Evolutionary conservation across 2,329 filamentous ascomycete genomes (phyloP), one percentile per base, ranked within the genome.

Genomic region (Fusarium penzigii): DNA sequence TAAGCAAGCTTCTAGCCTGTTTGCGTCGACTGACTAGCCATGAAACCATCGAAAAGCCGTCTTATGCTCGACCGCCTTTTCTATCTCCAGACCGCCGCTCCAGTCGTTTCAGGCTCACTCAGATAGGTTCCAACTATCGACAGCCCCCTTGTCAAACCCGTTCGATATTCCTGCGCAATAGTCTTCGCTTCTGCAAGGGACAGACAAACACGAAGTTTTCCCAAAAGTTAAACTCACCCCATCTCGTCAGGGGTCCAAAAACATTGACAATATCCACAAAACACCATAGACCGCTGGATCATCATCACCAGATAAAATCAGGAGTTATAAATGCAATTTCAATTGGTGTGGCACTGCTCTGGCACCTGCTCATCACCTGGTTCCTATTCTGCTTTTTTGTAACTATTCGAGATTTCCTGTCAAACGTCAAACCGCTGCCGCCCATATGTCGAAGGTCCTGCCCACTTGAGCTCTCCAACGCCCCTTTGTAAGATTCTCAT

Each of bases 401-500:
- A 58, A 64, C 55, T 65, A 63, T 51, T 51, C 53, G 42, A 51
- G 54, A 56, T 58, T 59, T 54, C 56, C 48, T 52, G 39, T 53
- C 56, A 59, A 59, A 60, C 47, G 48, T 63, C 63, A 55, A 56
- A 56, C 58, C 63, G 51, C 58, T 57, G 51, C 49, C 48, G 56
- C 46, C 54, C 44, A 20, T 45, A 45, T 60, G 56, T 59, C 52
- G 54, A 58, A 61, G 62, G 60, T 61, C 54, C 53, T 57, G 63
- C 63, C 61, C 62, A 65, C 64, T 66, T 66, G 62, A 64, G 64
- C 64, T 66, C 64, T 51, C 51, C 62, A 64, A 66, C 63, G 63
- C 64, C 64, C 63, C 58, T 36, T 11, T 11, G 10, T 42, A 59
- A 46, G 51, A 55, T 58, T 57, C 51, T 55, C 61, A 66, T 61